Base-by-base conservation (phyloP, 139 green algal genomes). In the Ostreobium quekettii region DNA sequence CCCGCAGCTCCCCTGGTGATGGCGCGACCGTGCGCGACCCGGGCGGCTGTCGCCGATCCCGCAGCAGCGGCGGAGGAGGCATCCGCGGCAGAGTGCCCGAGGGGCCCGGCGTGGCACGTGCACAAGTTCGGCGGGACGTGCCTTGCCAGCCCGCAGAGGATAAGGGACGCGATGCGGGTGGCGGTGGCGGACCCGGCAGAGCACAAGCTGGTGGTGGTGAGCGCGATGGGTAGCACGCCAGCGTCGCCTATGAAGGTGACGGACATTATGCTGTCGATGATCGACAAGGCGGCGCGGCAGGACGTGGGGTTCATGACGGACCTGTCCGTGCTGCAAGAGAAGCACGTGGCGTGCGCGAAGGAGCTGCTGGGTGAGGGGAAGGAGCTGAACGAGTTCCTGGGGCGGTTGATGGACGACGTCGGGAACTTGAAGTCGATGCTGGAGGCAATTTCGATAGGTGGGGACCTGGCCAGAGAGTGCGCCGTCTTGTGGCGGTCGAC, bases 101-200 rank as follows among this genome's bases (percentile, higher is more conserved):
- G 77, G 8, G 79, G 84, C 29, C 22, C 64, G 1, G 71, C 86
- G 24, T 93, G 85, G 86, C 64, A 85, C 58, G 76, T 88, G 22
- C 92, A 97, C 78, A 98, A 98, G 76, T 98, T 98, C 65, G 93
- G 93, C 33, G 92, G 93, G 32, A 99, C 93, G 7, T 99, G 93
- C 82, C 89, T 99, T 67, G 90, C 88, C 1, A 81, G 74, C 3
- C 77, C 90, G 0, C 84, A 96, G 49, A 78, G 93, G 35, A 95
- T 99, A 49, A 63, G 48, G 5, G 82, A 83, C 4, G 88, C 86
- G 28, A 86, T 85, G 37, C 47, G 90, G 49, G 79, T 95, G 36
- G 71, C 95, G n/a, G 75, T 87, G 29, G 71, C 82, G 3, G 82
- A 88, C 8, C 48, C 75, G 1, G 74, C 57, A 22, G 47, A 78